Conservation (phyloP, 768 basidiomycete species). For the Phallus indusiatus region DNA sequence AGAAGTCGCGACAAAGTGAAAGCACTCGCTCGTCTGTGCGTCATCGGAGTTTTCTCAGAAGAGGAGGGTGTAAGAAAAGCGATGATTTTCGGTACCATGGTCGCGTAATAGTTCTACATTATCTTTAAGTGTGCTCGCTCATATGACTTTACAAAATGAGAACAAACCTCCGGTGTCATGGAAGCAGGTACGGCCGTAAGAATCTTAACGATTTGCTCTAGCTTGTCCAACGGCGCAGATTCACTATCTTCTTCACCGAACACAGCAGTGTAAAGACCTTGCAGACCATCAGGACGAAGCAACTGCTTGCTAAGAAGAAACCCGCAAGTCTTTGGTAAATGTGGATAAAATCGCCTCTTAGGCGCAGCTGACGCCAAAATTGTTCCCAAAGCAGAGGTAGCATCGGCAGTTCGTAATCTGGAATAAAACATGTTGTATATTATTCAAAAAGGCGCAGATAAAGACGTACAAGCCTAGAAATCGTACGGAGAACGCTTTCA, state of each 20-base stretch:
- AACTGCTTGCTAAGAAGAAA: slow-evolving; percentile 64
- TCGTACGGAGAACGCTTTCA: slow-evolving; percentile 41
- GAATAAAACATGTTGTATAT: not conserved
- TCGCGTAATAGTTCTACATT: slow-evolving; percentile 51
- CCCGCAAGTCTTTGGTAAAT: slow-evolving; percentile 50
- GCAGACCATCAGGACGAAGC: slow-evolving; percentile 59
- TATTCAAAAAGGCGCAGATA: not conserved
- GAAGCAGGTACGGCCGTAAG: slow-evolving; percentile 53
- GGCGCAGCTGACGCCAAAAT: slow-evolving; percentile 41
- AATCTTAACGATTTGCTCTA: slow-evolving; percentile 62
- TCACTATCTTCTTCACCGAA: slow-evolving; percentile 51
- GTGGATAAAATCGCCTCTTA: slow-evolving; percentile 20
- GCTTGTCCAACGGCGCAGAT: slow-evolving; percentile 52
- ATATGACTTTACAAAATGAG: slow-evolving; percentile 27
- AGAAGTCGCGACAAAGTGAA: slow-evolving; percentile 64
- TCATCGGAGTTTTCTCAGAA: slow-evolving; percentile 25
- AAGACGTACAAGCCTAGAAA: slow-evolving; percentile 53
- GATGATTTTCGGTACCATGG: slow-evolving; percentile 46
- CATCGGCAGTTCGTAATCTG: slow-evolving; percentile 58
- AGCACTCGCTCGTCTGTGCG: slow-evolving; percentile 52
- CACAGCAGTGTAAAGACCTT: slow-evolving; percentile 57
- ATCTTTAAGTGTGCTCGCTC: slow-evolving; percentile 37
- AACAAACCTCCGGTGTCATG: slow-evolving; percentile 44
- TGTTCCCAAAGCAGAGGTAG: slow-evolving; percentile 53
- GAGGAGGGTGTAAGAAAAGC: slow-evolving; percentile 32